Conservation (phyloP, 306 rosid species). For the Amphicarpaea edgeworthii region DNA sequence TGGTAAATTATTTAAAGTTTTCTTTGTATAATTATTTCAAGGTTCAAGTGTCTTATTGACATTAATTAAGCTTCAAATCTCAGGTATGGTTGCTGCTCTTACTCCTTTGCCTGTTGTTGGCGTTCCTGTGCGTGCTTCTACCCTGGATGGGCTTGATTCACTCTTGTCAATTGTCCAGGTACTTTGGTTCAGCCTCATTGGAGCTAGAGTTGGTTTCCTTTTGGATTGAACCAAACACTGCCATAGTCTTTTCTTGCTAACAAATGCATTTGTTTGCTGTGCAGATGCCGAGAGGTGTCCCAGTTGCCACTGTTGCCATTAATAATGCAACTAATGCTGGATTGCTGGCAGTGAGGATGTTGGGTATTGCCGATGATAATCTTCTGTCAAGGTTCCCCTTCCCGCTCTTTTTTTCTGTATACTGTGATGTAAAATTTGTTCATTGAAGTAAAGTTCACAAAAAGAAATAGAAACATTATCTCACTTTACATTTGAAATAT, state of each 20-base stretch:
- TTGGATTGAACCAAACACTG: neutral
- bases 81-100: slow-evolving; percentile 95
- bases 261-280: slow-evolving; percentile 23
- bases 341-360: slow-evolving; percentile 68
- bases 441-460: slow-evolving; percentile 1
- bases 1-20: slow-evolving; percentile 53
- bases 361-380: slow-evolving; percentile 54
- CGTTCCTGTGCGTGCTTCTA: slow-evolving; percentile 89
- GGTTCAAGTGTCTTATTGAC: slow-evolving; percentile 13
- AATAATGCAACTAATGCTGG: slow-evolving; percentile 91
- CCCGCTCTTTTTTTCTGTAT: slow-evolving; percentile 2
- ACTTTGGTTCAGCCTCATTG: slow-evolving; percentile 20
- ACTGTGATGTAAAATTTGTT: neutral
- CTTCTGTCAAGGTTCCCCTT: slow-evolving; percentile 64
- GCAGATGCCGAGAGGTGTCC: slow-evolving; percentile 93
- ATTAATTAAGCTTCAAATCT: slow-evolving; percentile 41
- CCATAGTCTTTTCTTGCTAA: slow-evolving; percentile 1
- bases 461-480: neutral
- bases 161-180: slow-evolving; percentile 92
- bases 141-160: slow-evolving; percentile 87
- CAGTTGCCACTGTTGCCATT: slow-evolving; percentile 87
- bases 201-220: slow-evolving; percentile 14
- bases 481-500: slow-evolving; percentile 15
- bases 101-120: slow-evolving; percentile 83
- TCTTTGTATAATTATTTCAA: neutral